These are phyloP conservation scores for Leptographium flavum DNA, from an alignment of 2,329 filamentous ascomycete species.

Conservation along the genomic window DNA sequence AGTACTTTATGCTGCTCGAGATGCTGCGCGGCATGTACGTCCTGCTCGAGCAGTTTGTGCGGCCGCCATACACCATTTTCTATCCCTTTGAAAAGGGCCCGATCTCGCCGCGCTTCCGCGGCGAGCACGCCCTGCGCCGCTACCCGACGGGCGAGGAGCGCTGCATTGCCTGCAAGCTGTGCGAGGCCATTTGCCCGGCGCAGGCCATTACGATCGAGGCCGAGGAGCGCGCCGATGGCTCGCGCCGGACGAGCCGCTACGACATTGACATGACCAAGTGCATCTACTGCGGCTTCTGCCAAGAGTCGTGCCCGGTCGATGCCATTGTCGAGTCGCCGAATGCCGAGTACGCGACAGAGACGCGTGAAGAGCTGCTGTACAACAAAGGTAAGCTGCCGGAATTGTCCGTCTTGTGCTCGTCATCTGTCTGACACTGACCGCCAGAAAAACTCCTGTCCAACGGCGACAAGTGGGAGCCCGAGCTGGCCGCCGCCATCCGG, in stretches of 20 bases:
- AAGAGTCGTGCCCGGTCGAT: constrained; percentile 96
- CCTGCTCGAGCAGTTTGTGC: constrained; percentile 93
- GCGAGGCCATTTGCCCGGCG: constrained; percentile 94
- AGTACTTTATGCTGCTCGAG: constrained; percentile 91
- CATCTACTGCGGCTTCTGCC: constrained; percentile 99
- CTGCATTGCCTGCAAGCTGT: constrained; percentile 99
- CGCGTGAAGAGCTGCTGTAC: constrained; percentile 86
- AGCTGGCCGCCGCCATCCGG: constrained; percentile 80
- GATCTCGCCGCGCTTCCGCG: constrained; percentile 94
- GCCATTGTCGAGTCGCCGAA: constrained; percentile 59
- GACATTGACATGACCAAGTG: constrained; percentile 99
- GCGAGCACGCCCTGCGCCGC: constrained; percentile 88
- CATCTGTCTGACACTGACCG: not conserved
- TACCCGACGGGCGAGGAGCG: constrained; percentile 97
- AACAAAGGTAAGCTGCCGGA: constrained; percentile 56
- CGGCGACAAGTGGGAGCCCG: constrained; percentile 95
- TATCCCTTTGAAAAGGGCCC: constrained; percentile 99
- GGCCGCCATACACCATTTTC: constrained; percentile 97
- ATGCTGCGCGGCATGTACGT: constrained; percentile 98
- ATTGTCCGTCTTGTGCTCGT: not conserved
- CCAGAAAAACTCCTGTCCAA: constrained; percentile 73
- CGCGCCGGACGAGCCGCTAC: constrained; percentile 88
- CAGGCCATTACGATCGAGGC: constrained; percentile 99
- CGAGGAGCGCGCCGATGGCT: constrained; percentile 92
- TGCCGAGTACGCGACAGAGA: constrained; percentile 49